Base-by-base conservation (phyloP, 345 rosid species). In the Eucalyptus regnans region DNA sequence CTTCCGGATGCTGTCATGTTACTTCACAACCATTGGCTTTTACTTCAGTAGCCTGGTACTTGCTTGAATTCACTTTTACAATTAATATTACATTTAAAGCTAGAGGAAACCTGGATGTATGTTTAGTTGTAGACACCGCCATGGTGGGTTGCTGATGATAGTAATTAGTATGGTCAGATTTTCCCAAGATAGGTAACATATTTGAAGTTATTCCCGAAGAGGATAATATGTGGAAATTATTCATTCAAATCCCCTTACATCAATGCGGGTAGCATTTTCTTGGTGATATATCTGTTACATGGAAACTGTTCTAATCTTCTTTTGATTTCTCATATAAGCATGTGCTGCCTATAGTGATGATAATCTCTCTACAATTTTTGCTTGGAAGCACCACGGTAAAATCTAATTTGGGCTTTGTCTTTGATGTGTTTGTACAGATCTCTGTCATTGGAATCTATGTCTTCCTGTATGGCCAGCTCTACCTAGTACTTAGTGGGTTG, bases 1-100 rank as follows among this genome's bases (percentile, higher is more conserved):
- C 92, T 97, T 97, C 92, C 94, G 99, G 91, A 96, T 96, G 98
- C 90, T 97, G 49, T 97, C 99, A 52, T 97, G 98, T 91, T 97
- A 97, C 93, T 96, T 96, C 93, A 97, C 99, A 51, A 97, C 99
- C 89, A 94, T 94, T 89, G 99, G 99, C 18, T 97, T 97, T 93
- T 97, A 96, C 91, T 95, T 96, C 93, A 96, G 96, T 89, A 96
- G 95, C 92, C 89, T 96, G 99, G 99, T 97, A 96, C 90, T 89
- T 25, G 46, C 87, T 84, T 87, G 29, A 66, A 76, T 76, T 76
- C 15, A 22, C 83, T 41, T n/a, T 76, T 20, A 76, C 29, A 20
- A 3, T 76, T 76, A 76, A 20, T 76, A 20, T 41, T 20, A 76
- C 16, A 25, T 20, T 20, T 41, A 76, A 76, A 41, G 48, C 48